Evolutionary conservation across 495 filamentous ascomycete genomes (phyloP), one percentile per base, ranked within the genome.

Genomic region (Annulohypoxylon bovei): DNA sequence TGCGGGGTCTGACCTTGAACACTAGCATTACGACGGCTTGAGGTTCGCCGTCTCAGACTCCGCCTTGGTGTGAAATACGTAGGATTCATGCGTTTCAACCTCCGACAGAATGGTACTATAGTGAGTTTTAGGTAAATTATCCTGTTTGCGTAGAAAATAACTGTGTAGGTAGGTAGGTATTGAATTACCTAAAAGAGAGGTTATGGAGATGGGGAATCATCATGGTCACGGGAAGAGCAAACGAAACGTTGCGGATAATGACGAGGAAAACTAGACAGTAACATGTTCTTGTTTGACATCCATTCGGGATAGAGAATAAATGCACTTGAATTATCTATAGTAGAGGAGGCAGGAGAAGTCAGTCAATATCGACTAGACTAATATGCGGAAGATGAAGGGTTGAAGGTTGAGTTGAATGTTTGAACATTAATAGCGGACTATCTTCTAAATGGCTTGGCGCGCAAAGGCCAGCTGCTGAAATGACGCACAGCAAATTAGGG

Each of bases 241-340:
- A 66, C 53, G 44, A 66, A 66, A 58, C 54, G 32, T 66, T 59
- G 63, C 63, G 63, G 53, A 44, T 58, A 42, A 22, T 16, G 20
- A 50, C n/a, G n/a, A n/a, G n/a, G n/a, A n/a, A n/a, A n/a, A n/a
- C n/a, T n/a, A n/a, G n/a, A n/a, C n/a, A n/a, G n/a, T n/a, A n/a
- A n/a, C n/a, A n/a, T n/a, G n/a, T n/a, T n/a, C n/a, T n/a, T n/a
- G n/a, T n/a, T n/a, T n/a, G n/a, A n/a, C n/a, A n/a, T n/a, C n/a
- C n/a, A n/a, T n/a, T n/a, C n/a, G n/a, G n/a, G 35, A 42, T 57
- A 57, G 12, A 35, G 28, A 9, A 35, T 9, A 9, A 35, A 35
- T 4, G 7, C 11, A 16, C 8, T 18, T 42, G 39, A 7, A 18
- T 42, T 42, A 7, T 42, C 39, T 42, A 42, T 40, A 40, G 12